Evolutionary conservation across 768 basidiomycete genomes (phyloP).

Genomic region (Imleria badia): DNA sequence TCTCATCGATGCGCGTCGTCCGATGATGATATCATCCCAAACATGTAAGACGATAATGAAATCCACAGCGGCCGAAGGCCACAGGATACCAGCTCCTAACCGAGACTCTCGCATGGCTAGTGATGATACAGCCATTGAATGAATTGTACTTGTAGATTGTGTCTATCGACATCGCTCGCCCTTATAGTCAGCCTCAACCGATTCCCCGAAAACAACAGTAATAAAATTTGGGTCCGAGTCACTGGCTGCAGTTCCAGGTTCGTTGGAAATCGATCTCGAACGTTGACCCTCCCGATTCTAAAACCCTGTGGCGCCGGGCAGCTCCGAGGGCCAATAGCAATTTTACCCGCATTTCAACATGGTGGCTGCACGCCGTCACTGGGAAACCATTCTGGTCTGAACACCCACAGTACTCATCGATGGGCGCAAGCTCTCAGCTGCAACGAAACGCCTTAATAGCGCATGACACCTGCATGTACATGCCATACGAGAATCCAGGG

Average conservation of each 20-base stretch:
- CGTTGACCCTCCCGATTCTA: not conserved
- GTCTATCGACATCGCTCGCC: not conserved
- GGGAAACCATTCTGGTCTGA: not conserved
- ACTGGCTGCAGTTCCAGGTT: not conserved
- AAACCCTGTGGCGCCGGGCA: conserved; percentile 1
- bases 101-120: too few relatives aligned
- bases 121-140: not conserved
- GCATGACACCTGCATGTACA: too few relatives aligned
- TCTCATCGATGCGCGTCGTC: conserved; percentile 1
- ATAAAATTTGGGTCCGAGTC: not conserved
- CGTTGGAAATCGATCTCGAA: not conserved
- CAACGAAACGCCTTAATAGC: conserved; percentile 3
- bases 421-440: not conserved
- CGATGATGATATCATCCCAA: conserved; percentile 13
- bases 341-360: not conserved
- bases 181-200: not conserved
- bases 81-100: too few relatives aligned
- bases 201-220: not conserved
- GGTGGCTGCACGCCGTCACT: not conserved
- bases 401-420: not conserved
- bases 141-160: too few relatives aligned
- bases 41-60: conserved; percentile 8
- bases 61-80: too few relatives aligned
- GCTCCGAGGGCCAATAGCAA: conserved; percentile 14
- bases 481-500: too few relatives aligned